Conservation (phyloP, 371 early-diverging fungal species). For the Dentiscutata heterogama region DNA sequence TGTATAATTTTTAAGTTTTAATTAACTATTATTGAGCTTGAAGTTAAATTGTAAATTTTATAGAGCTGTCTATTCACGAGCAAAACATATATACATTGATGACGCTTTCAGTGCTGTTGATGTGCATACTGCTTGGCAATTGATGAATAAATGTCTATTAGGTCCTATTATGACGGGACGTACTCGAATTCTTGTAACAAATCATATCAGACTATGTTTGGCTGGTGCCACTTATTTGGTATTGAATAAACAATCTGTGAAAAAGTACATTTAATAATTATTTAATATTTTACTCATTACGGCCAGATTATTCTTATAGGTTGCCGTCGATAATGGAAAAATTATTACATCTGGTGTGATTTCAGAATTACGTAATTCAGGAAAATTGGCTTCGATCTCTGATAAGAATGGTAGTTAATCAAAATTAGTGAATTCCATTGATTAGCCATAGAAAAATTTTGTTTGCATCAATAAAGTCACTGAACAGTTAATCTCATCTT, state of each 20-base stretch:
- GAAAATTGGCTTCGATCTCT: neutral
- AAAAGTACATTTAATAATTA: no score
- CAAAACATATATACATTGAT: constrained; percentile 80
- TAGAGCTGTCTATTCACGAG: constrained; percentile 81
- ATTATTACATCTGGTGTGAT: neutral
- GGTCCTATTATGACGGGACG: constrained; percentile 78
- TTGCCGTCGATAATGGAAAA: constrained; percentile 13
- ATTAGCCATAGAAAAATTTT: neutral
- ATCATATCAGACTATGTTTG: constrained; percentile 84
- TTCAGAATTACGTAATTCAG: neutral
- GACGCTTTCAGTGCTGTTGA: constrained; percentile 87
- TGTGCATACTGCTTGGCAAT: constrained; percentile 88
- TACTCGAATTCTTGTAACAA: constrained; percentile 91
- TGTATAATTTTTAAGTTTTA: neutral
- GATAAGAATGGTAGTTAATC: constrained; percentile 6
- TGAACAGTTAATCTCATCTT: neutral
- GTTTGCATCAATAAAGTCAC: neutral
- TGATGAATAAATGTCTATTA: constrained; percentile 76
- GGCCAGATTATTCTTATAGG: neutral
- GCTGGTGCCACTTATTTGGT: constrained; percentile 72
- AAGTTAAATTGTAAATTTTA: neutral
- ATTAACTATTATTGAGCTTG: neutral
- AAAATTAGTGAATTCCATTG: neutral
- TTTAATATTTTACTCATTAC: neutral
- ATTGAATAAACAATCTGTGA: no score